Conservation (phyloP, 257 asterid species). For the Perilla frutescens region DNA sequence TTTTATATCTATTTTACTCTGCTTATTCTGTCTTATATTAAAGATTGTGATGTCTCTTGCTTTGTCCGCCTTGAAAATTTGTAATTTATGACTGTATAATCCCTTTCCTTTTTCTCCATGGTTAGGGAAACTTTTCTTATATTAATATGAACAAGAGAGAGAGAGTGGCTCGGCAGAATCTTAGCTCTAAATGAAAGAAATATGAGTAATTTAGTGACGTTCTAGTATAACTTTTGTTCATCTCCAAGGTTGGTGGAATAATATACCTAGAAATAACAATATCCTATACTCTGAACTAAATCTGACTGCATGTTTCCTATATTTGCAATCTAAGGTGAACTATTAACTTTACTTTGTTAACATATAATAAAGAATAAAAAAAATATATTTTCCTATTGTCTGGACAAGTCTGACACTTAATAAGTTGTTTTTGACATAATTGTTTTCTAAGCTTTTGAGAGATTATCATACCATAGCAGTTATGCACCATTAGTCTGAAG, state of each 20-base stretch:
- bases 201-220: neutral
- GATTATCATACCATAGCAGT: neutral
- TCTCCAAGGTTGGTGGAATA: neutral
- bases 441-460: constrained; percentile 4
- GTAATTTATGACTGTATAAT: neutral
- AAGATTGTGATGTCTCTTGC: neutral
- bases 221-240: neutral
- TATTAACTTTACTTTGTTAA: neutral
- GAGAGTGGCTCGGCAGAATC: neutral
- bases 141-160: constrained; percentile 1
- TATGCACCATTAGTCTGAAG: neutral
- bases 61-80: neutral
- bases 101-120: neutral
- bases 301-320: constrained; percentile 4
- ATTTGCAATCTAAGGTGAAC: neutral
- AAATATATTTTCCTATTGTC: neutral
- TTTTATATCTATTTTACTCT: constrained; percentile 16
- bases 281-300: constrained; percentile 5
- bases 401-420: neutral
- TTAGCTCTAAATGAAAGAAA: neutral
- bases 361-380: neutral
- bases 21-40: neutral
- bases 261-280: neutral
- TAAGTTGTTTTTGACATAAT: neutral
- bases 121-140: neutral